Conservation (phyloP, 2,329 filamentous ascomycete genomes). For the Beauveria medogensis region DNA sequence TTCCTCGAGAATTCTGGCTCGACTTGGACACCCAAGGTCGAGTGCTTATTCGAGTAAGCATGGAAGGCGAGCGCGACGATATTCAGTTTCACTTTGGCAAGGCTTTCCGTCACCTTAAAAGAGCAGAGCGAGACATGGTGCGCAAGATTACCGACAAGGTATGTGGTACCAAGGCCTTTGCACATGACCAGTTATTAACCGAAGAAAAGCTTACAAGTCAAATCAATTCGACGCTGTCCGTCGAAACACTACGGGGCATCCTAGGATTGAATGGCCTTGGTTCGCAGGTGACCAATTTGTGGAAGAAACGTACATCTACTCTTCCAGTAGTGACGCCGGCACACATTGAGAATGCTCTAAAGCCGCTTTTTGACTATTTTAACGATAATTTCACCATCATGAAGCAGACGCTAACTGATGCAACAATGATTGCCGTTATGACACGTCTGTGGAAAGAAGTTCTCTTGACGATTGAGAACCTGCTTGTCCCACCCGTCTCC, state of each 20-base stretch:
- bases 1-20: constrained; percentile 95
- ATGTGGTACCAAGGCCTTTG: constrained; percentile 18
- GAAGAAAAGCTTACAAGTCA: constrained; percentile 69
- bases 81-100: constrained; percentile 99
- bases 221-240: constrained; percentile 82
- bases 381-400: constrained; percentile 98
- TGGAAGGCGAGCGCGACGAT: constrained; percentile 97
- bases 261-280: constrained; percentile 62
- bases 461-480: constrained; percentile 77
- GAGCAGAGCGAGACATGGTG: constrained; percentile 96
- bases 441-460: constrained; percentile 97
- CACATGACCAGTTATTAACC: constrained; percentile 16
- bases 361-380: constrained; percentile 86
- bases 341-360: constrained; percentile 73
- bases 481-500: constrained; percentile 87
- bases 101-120: constrained; percentile 88
- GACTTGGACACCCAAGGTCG: constrained; percentile 93
- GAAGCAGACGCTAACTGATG: constrained; percentile 89
- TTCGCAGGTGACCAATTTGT: constrained; percentile 63
- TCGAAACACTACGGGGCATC: constrained; percentile 67
- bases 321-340: constrained; percentile 52
- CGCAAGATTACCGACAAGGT: constrained; percentile 97
- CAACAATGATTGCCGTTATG: constrained; percentile 99
- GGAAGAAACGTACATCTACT: constrained; percentile 51
- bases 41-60: constrained; percentile 82